These are phyloP conservation scores for Debaryomyces sp. DNA, from an alignment of 1,139 yeast species.

Conservation along the genomic window DNA sequence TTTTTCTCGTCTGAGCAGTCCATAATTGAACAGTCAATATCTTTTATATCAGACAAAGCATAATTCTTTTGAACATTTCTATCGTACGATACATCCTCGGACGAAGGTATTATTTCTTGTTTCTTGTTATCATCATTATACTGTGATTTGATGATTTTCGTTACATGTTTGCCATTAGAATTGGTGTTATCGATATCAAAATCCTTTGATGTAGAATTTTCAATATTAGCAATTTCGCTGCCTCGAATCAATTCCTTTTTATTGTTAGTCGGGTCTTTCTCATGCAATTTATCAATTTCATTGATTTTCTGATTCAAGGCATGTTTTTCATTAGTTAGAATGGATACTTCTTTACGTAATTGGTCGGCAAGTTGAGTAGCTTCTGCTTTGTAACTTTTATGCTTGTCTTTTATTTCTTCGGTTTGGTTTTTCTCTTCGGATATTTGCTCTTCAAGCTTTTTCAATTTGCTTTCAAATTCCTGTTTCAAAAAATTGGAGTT, in stretches of 20 bases:
- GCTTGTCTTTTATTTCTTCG: conserved; percentile 22
- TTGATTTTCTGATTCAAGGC: conserved; percentile 15
- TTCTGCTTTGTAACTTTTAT: conserved; percentile 23
- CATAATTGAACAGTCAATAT: not conserved
- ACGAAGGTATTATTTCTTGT: not conserved
- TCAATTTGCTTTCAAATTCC: conserved; percentile 24
- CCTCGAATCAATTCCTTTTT: not conserved
- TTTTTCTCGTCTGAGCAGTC: conserved; percentile 10
- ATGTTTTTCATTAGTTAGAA: conserved; percentile 21
- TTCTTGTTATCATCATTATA: not conserved
- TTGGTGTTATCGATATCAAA: not conserved
- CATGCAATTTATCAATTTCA: conserved; percentile 10
- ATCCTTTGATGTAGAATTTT: conserved; percentile 9
- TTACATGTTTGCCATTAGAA: not conserved
- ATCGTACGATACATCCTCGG: not conserved
- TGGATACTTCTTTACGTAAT: conserved; percentile 21
- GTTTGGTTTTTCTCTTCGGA: conserved; percentile 21
- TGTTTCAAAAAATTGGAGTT: conserved; percentile 29
- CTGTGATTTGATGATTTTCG: not conserved
- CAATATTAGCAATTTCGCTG: not conserved
- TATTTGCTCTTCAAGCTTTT: conserved; percentile 24
- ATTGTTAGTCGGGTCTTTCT: not conserved
- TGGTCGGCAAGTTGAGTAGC: conserved; percentile 19
- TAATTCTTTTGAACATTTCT: not conserved
- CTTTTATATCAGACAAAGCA: conserved; percentile 3